Base-by-base conservation (phyloP, 768 basidiomycete species). In the Russula earlei region DNA sequence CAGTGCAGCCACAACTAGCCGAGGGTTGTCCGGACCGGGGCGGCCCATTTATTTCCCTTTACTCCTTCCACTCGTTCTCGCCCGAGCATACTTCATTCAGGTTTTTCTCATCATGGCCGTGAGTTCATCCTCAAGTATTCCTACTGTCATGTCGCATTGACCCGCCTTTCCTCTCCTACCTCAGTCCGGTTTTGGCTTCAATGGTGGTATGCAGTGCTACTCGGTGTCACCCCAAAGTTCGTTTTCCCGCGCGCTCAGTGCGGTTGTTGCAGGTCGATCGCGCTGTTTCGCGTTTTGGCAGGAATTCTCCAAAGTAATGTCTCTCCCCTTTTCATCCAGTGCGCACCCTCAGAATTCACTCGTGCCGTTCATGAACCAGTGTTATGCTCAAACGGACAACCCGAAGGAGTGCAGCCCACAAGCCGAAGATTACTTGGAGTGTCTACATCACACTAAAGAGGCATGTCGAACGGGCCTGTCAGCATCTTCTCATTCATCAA, bases 231-330 rank as follows among this genome's bases (percentile, higher is more conserved):
- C n/a, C n/a, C n/a, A n/a, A n/a, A n/a, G n/a, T n/a, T n/a, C n/a
- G n/a, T n/a, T n/a, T n/a, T n/a, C n/a, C n/a, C n/a, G n/a, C n/a
- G n/a, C 41, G 36, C 22, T 43, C 20, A 50, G 31, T n/a, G 20
- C 60, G 31, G 54, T 14, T 55, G 36, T 56, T 55, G 49, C 59
- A 92, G 91, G 90, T 63, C 82, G 82, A 61, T 82, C 88, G 59
- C 79, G 89, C 65, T 96, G 93, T 71, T 93, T 93, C 70, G 76
- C 81, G 12, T 90, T 85, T 72, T 95, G 92, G 91, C 91, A 93
- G 66, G 89, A 93, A 69, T 87, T 90, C 72, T 77, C 82, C 62
- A 86, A 84, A 67, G 87, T 85, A 52, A 52, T 56, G 44, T 10
- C 19, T 50, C 24, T 11, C n/a, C n/a, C n/a, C n/a, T 5, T 11